These are phyloP conservation scores for Podospora tetraspora DNA, from an alignment of 495 filamentous ascomycete species.

Conservation along the genomic window DNA sequence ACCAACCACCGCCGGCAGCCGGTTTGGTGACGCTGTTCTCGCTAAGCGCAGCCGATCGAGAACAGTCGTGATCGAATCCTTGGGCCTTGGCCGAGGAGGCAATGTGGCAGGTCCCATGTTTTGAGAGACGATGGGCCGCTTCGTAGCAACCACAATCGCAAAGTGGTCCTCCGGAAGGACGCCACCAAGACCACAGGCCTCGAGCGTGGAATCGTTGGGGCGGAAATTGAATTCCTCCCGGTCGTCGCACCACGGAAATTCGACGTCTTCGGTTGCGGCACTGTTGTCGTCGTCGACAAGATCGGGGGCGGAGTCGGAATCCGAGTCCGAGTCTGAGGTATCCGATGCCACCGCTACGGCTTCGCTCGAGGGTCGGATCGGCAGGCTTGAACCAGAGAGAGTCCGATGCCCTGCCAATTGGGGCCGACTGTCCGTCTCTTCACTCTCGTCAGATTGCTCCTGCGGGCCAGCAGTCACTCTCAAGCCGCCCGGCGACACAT, in stretches of 20 bases:
- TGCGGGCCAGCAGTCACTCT: conserved; percentile 36
- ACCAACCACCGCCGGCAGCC: background rate
- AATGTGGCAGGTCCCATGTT: background rate
- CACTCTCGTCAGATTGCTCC: conserved; percentile 13
- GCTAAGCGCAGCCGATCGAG: conserved; percentile 33
- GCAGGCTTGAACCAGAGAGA: conserved; percentile 42
- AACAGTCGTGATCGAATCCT: conserved; percentile 33
- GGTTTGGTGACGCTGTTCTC: conserved; percentile 33
- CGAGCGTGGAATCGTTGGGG: conserved; percentile 49
- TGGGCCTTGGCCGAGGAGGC: conserved; percentile 15
- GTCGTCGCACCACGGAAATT: conserved; percentile 36
- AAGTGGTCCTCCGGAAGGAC: conserved; percentile 66
- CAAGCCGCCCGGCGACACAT: conserved; percentile 34
- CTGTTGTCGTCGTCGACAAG: conserved; percentile 26
- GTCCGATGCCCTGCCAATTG: conserved; percentile 19
- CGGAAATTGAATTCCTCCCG: conserved; percentile 20
- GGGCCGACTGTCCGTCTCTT: background rate
- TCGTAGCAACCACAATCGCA: conserved; percentile 49
- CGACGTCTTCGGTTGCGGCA: conserved; percentile 23
- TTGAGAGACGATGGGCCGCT: conserved; percentile 31
- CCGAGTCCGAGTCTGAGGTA: conserved; percentile 10
- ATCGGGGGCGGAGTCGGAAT: conserved; percentile 16
- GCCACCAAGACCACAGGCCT: conserved; percentile 60
- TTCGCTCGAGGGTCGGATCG: conserved; percentile 40
- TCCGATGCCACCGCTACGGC: conserved; percentile 13